Conservation (phyloP, 2,329 filamentous ascomycete species). For the Aspergillus uvarum region DNA sequence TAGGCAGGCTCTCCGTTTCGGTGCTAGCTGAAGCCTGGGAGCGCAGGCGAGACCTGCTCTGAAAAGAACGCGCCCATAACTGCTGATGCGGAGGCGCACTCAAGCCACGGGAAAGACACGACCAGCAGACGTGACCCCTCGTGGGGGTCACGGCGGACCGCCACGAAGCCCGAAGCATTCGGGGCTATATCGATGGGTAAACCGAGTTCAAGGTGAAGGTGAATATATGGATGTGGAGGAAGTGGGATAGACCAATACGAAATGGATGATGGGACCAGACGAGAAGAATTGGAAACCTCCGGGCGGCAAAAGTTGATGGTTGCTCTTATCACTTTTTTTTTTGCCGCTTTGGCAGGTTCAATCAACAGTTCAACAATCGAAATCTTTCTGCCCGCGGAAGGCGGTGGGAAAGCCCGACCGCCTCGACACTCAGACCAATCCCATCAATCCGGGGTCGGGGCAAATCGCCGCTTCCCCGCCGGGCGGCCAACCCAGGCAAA, state of each 20-base stretch:
- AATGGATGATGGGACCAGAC: not conserved
- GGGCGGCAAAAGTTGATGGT: not conserved
- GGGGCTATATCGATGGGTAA: slow-evolving; percentile 8
- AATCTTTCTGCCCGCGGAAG: not conserved
- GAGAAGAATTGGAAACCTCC: not conserved
- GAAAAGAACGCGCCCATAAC: slow-evolving; percentile 26
- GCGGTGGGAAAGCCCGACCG: not conserved
- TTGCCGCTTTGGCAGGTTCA: not conserved
- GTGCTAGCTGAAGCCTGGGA: not conserved
- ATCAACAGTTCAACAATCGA: not conserved
- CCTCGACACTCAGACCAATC: not conserved
- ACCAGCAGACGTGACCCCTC: slow-evolving; percentile 37
- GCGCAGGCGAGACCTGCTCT: slow-evolving; percentile 22
- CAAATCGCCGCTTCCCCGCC: not conserved
- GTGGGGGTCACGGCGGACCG: slow-evolving; percentile 38
- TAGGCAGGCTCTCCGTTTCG: not conserved
- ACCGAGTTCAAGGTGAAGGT: not conserved
- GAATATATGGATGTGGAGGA: not conserved
- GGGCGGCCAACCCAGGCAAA: not conserved
- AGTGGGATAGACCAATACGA: not conserved
- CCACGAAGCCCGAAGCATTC: slow-evolving; percentile 41
- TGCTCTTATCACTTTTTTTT: not conserved
- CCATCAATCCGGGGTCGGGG: not conserved
- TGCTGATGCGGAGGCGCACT: slow-evolving; percentile 18
- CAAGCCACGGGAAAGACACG: slow-evolving; percentile 32